Conservation (phyloP, 306 rosid genomes). For the Lathyrus sativus region DNA sequence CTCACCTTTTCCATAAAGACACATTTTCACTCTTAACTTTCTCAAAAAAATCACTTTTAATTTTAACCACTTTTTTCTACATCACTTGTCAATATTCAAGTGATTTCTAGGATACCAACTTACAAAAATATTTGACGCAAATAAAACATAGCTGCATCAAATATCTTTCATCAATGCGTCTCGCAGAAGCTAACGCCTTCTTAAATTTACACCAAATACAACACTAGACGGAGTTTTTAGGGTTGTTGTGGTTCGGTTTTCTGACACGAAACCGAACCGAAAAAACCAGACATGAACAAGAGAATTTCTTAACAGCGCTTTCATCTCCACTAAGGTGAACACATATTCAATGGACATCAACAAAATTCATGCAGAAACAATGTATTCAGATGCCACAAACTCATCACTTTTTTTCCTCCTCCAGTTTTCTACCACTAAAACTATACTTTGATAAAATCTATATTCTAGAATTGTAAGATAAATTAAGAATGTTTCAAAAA, state of each 20-base stretch:
- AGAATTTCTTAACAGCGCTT: constrained; percentile 8
- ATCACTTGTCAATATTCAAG: constrained; percentile 12
- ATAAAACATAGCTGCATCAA: not conserved
- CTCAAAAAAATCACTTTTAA: constrained; percentile 2
- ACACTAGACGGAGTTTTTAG: too few species aligned
- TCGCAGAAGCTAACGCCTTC: too few species aligned
- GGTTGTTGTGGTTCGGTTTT: too few species aligned
- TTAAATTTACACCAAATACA: too few species aligned
- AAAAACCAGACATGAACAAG: constrained; percentile 12
- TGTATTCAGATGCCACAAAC: constrained; percentile 38
- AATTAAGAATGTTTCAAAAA: constrained; percentile 29
- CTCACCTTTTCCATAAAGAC: constrained; percentile 32
- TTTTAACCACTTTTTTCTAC: not conserved
- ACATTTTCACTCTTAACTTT: constrained; percentile 10
- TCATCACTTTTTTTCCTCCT: constrained; percentile 19
- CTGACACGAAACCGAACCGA: too few species aligned
- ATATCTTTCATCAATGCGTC: too few species aligned
- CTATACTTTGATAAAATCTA: constrained; percentile 25
- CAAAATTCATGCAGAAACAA: constrained; percentile 37
- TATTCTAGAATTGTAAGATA: constrained; percentile 31
- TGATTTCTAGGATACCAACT: not conserved
- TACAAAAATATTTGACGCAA: too few species aligned
- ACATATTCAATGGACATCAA: constrained; percentile 30
- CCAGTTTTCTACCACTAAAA: constrained; percentile 44
- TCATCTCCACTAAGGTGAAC: not conserved